Conservation (phyloP, 129 eudicot genomes). For the Centrapalus pauciflorus region DNA sequence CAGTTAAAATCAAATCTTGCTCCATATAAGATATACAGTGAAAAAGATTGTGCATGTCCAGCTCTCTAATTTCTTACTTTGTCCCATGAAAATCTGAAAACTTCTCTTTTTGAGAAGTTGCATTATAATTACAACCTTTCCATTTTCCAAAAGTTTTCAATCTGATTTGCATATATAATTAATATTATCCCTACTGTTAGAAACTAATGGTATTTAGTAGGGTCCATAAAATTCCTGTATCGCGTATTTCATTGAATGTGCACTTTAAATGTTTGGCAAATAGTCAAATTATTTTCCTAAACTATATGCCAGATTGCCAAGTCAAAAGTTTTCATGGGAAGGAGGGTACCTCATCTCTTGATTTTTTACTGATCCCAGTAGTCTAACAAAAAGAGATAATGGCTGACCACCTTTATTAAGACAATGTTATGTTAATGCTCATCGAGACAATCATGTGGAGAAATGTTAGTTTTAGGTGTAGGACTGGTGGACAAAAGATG, state of each 20-base stretch:
- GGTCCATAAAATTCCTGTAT: background rate
- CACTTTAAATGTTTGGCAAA: too few species aligned
- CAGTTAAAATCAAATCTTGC: background rate
- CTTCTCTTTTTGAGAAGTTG: background rate
- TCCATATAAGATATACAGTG: background rate
- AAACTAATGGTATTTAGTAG: background rate
- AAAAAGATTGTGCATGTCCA: too few species aligned
- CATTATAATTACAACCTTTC: background rate
- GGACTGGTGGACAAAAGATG: background rate
- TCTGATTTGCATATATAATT: background rate
- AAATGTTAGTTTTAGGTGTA: background rate
- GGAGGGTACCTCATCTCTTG: too few species aligned
- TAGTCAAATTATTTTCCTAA: too few species aligned
- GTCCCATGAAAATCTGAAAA: background rate
- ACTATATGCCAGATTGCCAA: too few species aligned
- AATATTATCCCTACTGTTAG: background rate
- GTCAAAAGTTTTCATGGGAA: too few species aligned
- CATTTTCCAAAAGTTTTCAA: background rate
- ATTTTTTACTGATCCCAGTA: background rate
- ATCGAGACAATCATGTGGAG: background rate
- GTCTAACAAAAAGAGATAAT: background rate
- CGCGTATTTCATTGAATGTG: background rate
- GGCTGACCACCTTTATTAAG: background rate
- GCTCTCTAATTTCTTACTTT: background rate
- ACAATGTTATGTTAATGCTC: background rate